These are phyloP conservation scores for Podaxis pistillaris DNA, from an alignment of 768 basidiomycete genomes.

Conservation along the genomic window DNA sequence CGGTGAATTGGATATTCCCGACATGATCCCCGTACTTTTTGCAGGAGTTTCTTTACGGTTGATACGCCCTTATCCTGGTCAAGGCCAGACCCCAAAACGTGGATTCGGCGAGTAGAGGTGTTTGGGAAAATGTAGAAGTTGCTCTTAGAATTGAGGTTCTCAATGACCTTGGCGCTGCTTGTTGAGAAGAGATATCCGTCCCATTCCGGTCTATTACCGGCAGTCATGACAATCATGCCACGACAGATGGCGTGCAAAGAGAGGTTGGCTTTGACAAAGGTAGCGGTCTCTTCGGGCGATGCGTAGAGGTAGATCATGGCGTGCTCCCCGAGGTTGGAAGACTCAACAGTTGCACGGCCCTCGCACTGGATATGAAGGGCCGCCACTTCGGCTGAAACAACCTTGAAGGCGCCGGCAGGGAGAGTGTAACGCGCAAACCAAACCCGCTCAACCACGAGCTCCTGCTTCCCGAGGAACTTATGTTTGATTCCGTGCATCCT, in stretches of 20 bases:
- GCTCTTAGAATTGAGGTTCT: constrained; percentile 32
- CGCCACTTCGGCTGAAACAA: constrained; percentile 23
- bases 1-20: constrained; percentile 36
- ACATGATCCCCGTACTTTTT: constrained; percentile 33
- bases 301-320: constrained; percentile 40
- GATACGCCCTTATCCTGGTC: constrained; percentile 30
- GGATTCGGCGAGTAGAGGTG: constrained; percentile 30
- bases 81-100: constrained; percentile 35
- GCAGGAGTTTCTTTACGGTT: constrained; percentile 33
- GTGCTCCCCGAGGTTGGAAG: constrained; percentile 20
- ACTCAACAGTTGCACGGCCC: constrained; percentile 16
- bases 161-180: constrained; percentile 37
- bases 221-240: constrained; percentile 33
- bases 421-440: constrained; percentile 41
- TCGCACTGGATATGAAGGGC: constrained; percentile 12
- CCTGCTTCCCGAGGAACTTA: constrained; percentile 34
- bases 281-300: constrained; percentile 26
- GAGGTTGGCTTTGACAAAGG: constrained; percentile 35
- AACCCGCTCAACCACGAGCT: constrained; percentile 36
- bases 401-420: constrained; percentile 28
- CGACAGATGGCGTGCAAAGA: constrained; percentile 36
- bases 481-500: constrained; percentile 28
- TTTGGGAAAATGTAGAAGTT: constrained; percentile 32
- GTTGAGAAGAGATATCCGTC: constrained; percentile 45
- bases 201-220: constrained; percentile 37